Evolutionary conservation across 2,329 filamentous ascomycete genomes (phyloP).

Genomic region (Cladosporium sp.): DNA sequence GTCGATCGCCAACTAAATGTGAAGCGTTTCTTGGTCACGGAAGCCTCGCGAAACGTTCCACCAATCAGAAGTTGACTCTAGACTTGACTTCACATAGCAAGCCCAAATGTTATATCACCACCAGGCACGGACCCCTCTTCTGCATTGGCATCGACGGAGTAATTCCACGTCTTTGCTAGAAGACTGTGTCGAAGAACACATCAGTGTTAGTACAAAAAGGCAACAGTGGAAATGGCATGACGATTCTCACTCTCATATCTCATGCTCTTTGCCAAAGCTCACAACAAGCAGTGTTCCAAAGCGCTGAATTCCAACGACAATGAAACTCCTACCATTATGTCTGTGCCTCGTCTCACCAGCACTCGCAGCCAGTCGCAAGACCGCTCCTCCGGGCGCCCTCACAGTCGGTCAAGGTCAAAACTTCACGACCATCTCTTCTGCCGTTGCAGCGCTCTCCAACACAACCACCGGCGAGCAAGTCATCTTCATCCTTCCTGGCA

Average conservation of each 20-base stretch:
- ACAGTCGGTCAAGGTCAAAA: constrained; percentile 41
- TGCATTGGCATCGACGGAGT: not conserved
- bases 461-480: constrained; percentile 48
- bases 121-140: not conserved
- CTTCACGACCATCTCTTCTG: constrained; percentile 52
- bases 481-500: constrained; percentile 60
- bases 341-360: constrained; percentile 17
- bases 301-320: not conserved
- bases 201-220: not conserved
- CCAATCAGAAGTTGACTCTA: not conserved
- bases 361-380: constrained; percentile 35
- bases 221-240: not conserved
- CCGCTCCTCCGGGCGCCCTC: constrained; percentile 49
- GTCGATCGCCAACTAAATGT: not conserved
- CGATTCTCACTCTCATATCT: too few species aligned
- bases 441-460: constrained; percentile 56
- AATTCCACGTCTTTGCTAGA: not conserved
- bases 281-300: not conserved
- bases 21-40: not conserved
- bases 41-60: not conserved
- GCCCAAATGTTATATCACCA: not conserved
- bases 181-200: not conserved
- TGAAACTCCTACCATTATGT: constrained; percentile 14
- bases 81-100: not conserved
- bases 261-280: too few species aligned